A percentile compares a stretch with the other conserved stretches of the same genome.
Conservation (phyloP, 1,284 basidiomycete genomes). For the Ustilago cynodontis region DNA sequence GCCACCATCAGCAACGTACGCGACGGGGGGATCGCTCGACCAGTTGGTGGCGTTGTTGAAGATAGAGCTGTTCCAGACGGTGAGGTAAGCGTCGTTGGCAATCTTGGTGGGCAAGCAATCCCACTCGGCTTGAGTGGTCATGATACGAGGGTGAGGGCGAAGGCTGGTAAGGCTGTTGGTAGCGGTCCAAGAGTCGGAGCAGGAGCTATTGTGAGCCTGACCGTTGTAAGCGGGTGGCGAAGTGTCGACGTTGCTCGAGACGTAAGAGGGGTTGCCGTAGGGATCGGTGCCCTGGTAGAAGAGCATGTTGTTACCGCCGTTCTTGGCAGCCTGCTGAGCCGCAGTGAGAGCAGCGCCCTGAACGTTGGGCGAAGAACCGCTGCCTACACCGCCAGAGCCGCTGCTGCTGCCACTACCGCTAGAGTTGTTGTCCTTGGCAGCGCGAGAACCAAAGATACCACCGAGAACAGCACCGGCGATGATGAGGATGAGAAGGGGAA, state of each 20-base stretch:
- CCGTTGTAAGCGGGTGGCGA: conserved; percentile 42
- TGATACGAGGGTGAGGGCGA: conserved; percentile 87
- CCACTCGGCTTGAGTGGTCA: conserved; percentile 94
- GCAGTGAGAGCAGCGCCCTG: conserved; percentile 69
- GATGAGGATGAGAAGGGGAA: conserved; percentile 69
- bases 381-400: conserved; percentile 59
- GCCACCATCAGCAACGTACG: conserved; percentile 81
- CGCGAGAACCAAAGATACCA: conserved; percentile 78
- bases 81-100: conserved; percentile 84
- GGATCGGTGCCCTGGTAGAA: conserved; percentile 76
- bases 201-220: conserved; percentile 29
- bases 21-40: conserved; percentile 75
- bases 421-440: conserved; percentile 71
- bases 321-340: conserved; percentile 76
- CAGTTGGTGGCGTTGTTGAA: conserved; percentile 86
- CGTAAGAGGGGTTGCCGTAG: conserved; percentile 85
- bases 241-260: conserved; percentile 78
- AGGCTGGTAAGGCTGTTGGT: conserved; percentile 79
- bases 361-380: conserved; percentile 40
- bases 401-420: conserved; percentile 64
- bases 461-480: conserved; percentile 77
- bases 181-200: conserved; percentile 65
- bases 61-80: conserved; percentile 89
- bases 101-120: conserved; percentile 83
- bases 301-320: conserved; percentile 78